Evolutionary conservation across 495 filamentous ascomycete genomes (phyloP), one percentile per base, ranked within the genome.

Genomic region (Chaetomium cochliodes): DNA sequence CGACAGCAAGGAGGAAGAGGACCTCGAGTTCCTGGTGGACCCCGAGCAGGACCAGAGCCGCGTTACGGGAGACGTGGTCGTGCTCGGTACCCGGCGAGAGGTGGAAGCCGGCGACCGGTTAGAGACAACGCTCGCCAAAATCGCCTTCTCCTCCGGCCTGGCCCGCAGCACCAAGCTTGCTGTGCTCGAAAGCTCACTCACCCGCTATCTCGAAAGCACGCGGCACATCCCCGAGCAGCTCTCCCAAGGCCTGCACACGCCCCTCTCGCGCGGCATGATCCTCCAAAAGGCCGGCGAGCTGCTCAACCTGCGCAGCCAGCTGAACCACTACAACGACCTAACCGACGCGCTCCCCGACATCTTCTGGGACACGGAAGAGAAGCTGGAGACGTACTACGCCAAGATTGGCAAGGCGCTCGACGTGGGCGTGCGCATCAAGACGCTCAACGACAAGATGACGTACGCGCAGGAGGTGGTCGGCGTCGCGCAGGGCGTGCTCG

Each of bases 271-370:
- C 44, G 67, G 62, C 13, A 53, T 74, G 44, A 92, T 98, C 67
- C 83, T 97, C 26, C 88, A 90, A 61, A 98, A 98, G 73, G 97
- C 94, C 0, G 94, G 93, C 30, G 90, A 97, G 70, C 82, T 98
- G n/a, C 82, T 98, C 12, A 88, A 86, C 72, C 85, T 98, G 41
- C 88, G 94, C 37, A 92, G 92, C 7, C 93, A 97, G 72, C 80
- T 98, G 53, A 98, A 98, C 72, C 89, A 98, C 57, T 97, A 97
- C 77, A 96, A 92, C 7, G 94, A 98, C 73, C 84, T 98, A 57
- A 98, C 94, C 0, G 94, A 98, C 77, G 92, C 91, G 18, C 82
- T 98, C 8, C 94, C 94, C 0, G 94, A 98, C 76, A 83, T 98
- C 30, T 97, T 98, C 76, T 98, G 94, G 94, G 94, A 98, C 71